phyloP scores from a whole-genome alignment of 179 eudicot genomes.

The Nepenthes alata region DNA sequence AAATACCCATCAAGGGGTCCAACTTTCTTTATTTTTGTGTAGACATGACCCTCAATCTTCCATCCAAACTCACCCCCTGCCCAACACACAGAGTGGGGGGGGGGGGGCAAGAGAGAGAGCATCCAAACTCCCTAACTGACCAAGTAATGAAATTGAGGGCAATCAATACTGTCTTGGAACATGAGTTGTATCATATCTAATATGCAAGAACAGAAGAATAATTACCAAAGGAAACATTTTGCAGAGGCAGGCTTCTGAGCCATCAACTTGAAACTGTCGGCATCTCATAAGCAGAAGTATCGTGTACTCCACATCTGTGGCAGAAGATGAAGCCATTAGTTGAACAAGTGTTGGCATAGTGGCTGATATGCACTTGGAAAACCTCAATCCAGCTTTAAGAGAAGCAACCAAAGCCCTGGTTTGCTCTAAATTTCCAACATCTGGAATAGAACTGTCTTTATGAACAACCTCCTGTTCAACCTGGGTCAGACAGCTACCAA shows the following conservation, averaged over 20 bases:
- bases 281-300: conserved; percentile 90
- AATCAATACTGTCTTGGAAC: background rate
- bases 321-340: conserved; percentile 92
- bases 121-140: background rate
- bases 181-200: background rate
- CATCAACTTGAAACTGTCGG: conserved; percentile 91
- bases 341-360: conserved; percentile 85
- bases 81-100: too few species aligned
- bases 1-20: too few species aligned
- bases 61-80: too few species aligned
- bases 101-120: background rate
- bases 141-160: background rate
- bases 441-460: conserved; percentile 59
- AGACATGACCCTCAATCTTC: too few species aligned
- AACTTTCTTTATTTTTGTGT: too few species aligned
- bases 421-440: conserved; percentile 89
- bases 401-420: conserved; percentile 91
- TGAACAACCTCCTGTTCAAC: conserved; percentile 28
- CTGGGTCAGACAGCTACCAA: conserved; percentile 61
- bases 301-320: conserved; percentile 82
- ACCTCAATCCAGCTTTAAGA: conserved; percentile 77
- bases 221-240: conserved; percentile 95
- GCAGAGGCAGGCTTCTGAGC: conserved; percentile 77
- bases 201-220: background rate
- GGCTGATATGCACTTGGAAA: conserved; percentile 71